Conservation (phyloP, 192 early-diverging fungal genomes). For the Kickxella alabastrina region DNA sequence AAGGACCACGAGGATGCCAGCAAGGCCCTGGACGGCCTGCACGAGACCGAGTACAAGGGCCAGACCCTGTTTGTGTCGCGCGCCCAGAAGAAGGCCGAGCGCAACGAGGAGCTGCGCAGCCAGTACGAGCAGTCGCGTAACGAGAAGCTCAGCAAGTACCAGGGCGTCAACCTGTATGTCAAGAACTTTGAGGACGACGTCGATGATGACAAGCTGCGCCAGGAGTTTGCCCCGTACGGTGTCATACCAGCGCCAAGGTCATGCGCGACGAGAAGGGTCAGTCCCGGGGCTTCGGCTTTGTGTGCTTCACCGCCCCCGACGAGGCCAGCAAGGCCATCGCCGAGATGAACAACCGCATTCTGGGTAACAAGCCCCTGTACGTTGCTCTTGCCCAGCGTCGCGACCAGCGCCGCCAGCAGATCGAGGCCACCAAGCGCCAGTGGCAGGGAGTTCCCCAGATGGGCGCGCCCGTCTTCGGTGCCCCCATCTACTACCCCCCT, state of each 20-base stretch:
- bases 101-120: slow-evolving; percentile 90
- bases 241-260: slow-evolving; percentile 96
- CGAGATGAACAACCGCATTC: slow-evolving; percentile 98
- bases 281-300: slow-evolving; percentile 97
- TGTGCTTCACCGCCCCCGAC: slow-evolving; percentile 98
- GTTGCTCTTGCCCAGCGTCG: slow-evolving; percentile 98
- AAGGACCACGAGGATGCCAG: slow-evolving; percentile 84
- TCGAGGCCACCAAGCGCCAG: slow-evolving; percentile 94
- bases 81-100: slow-evolving; percentile 98
- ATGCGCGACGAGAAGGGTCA: slow-evolving; percentile 89
- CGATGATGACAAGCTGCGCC: slow-evolving; percentile 93
- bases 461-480: slow-evolving; percentile 53
- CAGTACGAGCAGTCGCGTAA: slow-evolving; percentile 94
- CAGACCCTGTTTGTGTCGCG: slow-evolving; percentile 93
- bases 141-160: slow-evolving; percentile 97
- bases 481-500: slow-evolving; percentile 59
- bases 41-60: slow-evolving; percentile 87
- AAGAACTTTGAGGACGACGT: slow-evolving; percentile 97
- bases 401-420: slow-evolving; percentile 92
- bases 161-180: slow-evolving; percentile 98
- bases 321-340: slow-evolving; percentile 98
- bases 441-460: slow-evolving; percentile 55
- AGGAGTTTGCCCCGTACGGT: slow-evolving; percentile 95
- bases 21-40: slow-evolving; percentile 84
- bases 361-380: slow-evolving; percentile 94